Evolutionary conservation across 805 yeast genomes (phyloP).

Genomic region (Candida arabinofermentans): DNA sequence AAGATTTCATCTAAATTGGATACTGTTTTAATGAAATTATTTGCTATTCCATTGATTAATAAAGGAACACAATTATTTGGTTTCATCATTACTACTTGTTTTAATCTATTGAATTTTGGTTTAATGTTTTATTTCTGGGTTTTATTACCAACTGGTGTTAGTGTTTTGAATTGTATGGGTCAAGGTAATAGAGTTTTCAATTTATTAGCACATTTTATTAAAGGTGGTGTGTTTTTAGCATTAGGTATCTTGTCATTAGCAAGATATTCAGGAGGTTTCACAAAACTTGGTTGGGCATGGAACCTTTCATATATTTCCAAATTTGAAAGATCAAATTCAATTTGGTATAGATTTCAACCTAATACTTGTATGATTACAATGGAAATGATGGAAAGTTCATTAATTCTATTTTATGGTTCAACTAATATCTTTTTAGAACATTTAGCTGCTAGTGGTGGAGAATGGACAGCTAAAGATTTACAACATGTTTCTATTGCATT

Average conservation of each 20-base stretch:
- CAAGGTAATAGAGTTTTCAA: constrained; percentile 66
- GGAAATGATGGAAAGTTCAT: constrained; percentile 78
- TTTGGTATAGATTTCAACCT: constrained; percentile 39
- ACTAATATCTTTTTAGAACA: constrained; percentile 92
- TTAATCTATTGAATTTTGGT: constrained; percentile 57
- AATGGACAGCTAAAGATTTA: constrained; percentile 84
- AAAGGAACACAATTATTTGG: constrained; percentile 23
- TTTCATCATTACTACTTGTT: constrained; percentile 35
- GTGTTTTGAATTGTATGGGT: constrained; percentile 69
- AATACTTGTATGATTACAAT: constrained; percentile 53
- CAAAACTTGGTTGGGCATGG: constrained; percentile 88
- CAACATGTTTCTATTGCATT: constrained; percentile 91
- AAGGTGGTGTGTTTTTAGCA: constrained; percentile 83
- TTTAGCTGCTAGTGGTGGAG: constrained; percentile 71
- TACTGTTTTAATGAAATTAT: constrained; percentile 30
- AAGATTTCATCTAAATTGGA: constrained; percentile 26
- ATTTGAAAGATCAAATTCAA: constrained; percentile 19
- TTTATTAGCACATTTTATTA: constrained; percentile 89
- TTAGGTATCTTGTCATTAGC: constrained; percentile 79
- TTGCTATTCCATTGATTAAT: constrained; percentile 24
- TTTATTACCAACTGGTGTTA: constrained; percentile 53
- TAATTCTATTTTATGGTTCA: constrained; percentile 83
- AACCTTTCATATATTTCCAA: constrained; percentile 40
- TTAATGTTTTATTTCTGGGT: constrained; percentile 56
- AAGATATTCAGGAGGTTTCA: constrained; percentile 81